Base-by-base conservation (phyloP, 1,284 basidiomycete genomes). In the Coniophora puteana region DNA sequence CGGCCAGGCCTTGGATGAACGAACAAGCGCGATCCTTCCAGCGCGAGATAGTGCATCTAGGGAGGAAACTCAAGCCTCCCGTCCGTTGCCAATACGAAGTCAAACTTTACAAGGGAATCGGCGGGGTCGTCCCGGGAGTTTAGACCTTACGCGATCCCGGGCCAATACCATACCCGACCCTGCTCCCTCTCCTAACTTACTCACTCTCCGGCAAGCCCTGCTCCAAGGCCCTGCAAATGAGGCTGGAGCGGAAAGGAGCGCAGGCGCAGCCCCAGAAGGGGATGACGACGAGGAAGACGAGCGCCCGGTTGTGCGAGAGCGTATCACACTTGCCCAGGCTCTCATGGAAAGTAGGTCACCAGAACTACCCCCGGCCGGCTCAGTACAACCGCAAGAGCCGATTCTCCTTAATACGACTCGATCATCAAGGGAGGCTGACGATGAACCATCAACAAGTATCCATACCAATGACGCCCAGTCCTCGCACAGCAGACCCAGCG, bases 291-390 rank as follows among this genome's bases (percentile, higher is more conserved):
- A 82, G n/a, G 78, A 80, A 14, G 80, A 80, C n/a, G 79, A 79
- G 12, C 76, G 71, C 20, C 69, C 66, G 12, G 71, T 76, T 39
- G 42, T 47, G 28, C 43, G 55, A 18, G 82, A 85, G 38, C 71
- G 73, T 11, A 82, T 89, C 35, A 81, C 78, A 26, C 72, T 90
- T 30, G 79, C 73, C 0, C 79, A 90, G 48, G 80, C 81, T 14
- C 64, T 90, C 14, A 55, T 84, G 44, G 87, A 90, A 63, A 90
- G 87, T 51, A 78, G 87, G 32, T 58, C 87, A 36, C 84, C 88
- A 6, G 72, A 82, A 35, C 56, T 86, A 8, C 83, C 86, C 11
- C 87, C 86, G 8, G 66, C 68, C 27, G 87, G 86, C n/a, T 74
- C 79, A 16, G 66, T 67, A 38, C 76, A 63, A 42, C 66, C 76